These are phyloP conservation scores for Pyrenula aspistea DNA, from an alignment of 495 filamentous ascomycete genomes.

Conservation along the genomic window DNA sequence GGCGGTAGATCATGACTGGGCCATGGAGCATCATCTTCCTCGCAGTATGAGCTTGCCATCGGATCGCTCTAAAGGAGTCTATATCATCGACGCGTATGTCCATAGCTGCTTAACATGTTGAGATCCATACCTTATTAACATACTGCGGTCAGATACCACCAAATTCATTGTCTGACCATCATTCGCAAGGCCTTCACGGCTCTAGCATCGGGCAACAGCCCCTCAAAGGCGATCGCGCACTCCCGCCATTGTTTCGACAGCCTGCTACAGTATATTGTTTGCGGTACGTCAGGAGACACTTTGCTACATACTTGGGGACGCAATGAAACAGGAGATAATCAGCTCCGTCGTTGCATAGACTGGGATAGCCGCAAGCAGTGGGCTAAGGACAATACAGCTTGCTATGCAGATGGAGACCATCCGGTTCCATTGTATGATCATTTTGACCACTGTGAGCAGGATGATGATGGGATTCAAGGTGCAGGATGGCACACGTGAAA, in stretches of 20 bases:
- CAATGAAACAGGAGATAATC: slow-evolving; percentile 4
- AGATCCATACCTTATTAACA: no score
- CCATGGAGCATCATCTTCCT: slow-evolving; percentile 4
- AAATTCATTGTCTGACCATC: slow-evolving; percentile 11
- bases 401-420: slow-evolving; percentile 2
- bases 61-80: slow-evolving; percentile 10
- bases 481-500: no score
- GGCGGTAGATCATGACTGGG: slow-evolving; percentile 9
- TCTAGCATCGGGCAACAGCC: no score
- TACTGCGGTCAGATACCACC: no score
- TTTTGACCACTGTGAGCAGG: slow-evolving; percentile 10
- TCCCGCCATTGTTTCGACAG: slow-evolving; percentile 12
- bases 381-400: slow-evolving; percentile 8
- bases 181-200: slow-evolving; percentile 8
- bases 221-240: slow-evolving; percentile 1
- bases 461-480: slow-evolving; percentile 6
- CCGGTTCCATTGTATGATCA: slow-evolving; percentile 5
- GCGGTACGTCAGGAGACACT: slow-evolving; percentile 6
- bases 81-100: slow-evolving; percentile 12
- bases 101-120: no score
- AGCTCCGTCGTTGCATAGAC: slow-evolving; percentile 5
- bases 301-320: slow-evolving; percentile 10
- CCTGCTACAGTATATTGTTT: slow-evolving; percentile 8
- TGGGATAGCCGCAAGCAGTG: slow-evolving; percentile 7
- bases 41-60: slow-evolving; percentile 6